Conservation (phyloP, 2,329 filamentous ascomycete genomes). For the Plenodomus lindquistii region DNA sequence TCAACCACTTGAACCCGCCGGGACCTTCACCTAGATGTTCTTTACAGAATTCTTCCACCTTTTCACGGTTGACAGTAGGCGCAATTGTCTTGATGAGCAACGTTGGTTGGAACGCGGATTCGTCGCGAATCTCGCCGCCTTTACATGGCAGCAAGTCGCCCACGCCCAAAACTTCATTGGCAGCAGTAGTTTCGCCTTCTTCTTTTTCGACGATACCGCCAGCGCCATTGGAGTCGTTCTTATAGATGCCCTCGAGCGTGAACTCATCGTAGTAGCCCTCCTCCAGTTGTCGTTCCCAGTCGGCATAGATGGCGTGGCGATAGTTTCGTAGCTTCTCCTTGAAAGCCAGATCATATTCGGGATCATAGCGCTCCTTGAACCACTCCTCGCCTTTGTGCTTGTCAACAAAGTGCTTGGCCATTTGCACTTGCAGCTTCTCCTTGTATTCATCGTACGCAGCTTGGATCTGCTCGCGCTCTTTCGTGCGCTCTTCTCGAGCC, state of each 20-base stretch:
- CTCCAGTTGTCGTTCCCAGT: constrained; percentile 89
- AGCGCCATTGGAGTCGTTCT: constrained; percentile 85
- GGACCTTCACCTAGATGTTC: constrained; percentile 90
- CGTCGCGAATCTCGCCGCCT: constrained; percentile 86
- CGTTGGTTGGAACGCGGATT: constrained; percentile 85
- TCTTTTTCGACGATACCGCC: constrained; percentile 90
- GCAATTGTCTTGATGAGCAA: constrained; percentile 97
- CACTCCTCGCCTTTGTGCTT: constrained; percentile 96
- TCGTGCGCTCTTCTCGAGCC: constrained; percentile 73
- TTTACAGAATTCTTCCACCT: constrained; percentile 91
- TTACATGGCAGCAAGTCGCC: constrained; percentile 84
- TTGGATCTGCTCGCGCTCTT: constrained; percentile 78
- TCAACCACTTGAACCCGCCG: constrained; percentile 94
- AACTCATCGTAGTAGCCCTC: constrained; percentile 90
- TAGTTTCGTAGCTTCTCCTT: constrained; percentile 77
- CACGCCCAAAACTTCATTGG: constrained; percentile 90
- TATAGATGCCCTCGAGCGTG: constrained; percentile 89
- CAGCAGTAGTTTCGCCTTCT: constrained; percentile 88
- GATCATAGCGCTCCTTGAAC: constrained; percentile 94
- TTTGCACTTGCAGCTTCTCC: constrained; percentile 66
- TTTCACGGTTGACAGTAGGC: constrained; percentile 90
- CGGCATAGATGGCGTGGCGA: constrained; percentile 75
- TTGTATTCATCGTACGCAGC: constrained; percentile 69
- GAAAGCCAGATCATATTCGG: constrained; percentile 76
- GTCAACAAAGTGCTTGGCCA: constrained; percentile 87